phyloP scores from a whole-genome alignment of 352 stramenopile species.

The Pythium apleroticum region DNA sequence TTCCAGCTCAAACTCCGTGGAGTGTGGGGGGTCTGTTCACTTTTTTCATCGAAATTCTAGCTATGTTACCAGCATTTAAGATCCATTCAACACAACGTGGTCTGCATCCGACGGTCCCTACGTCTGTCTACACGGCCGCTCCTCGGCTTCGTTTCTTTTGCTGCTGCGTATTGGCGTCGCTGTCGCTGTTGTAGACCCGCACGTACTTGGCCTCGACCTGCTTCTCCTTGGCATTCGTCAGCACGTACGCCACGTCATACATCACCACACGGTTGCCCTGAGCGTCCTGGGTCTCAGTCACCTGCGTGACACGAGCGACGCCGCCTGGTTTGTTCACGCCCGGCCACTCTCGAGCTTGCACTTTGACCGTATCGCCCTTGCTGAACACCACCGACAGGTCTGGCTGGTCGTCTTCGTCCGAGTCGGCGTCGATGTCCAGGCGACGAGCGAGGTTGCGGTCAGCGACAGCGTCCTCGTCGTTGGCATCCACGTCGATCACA shows the following conservation, averaged over 20 bases:
- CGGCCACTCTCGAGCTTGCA: slow-evolving; percentile 51
- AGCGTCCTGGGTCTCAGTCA: slow-evolving; percentile 29
- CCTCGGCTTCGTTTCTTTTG: slow-evolving; percentile 16
- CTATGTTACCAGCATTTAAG: no score
- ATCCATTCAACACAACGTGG: no score
- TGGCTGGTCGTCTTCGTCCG: slow-evolving; percentile 26
- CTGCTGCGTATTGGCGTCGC: not conserved
- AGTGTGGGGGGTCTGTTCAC: no score
- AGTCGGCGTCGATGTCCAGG: slow-evolving; percentile 49
- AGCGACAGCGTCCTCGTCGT: slow-evolving; percentile 1
- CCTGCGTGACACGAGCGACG: slow-evolving; percentile 54
- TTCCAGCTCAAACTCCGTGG: no score
- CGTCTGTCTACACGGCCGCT: not conserved
- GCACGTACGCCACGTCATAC: slow-evolving; percentile 72
- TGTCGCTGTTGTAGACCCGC: slow-evolving; percentile 27
- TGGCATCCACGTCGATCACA: slow-evolving; percentile 2
- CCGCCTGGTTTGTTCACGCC: slow-evolving; percentile 73
- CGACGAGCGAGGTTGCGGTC: slow-evolving; percentile 25
- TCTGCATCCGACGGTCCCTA: no score
- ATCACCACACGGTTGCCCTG: slow-evolving; percentile 24
- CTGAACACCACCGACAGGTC: slow-evolving; percentile 38
- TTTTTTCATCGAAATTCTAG: no score
- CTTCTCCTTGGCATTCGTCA: slow-evolving; percentile 59
- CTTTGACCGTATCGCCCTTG: slow-evolving; percentile 55
- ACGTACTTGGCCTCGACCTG: slow-evolving; percentile 56